Conservation (phyloP, 768 basidiomycete genomes). For the Tylopilus plumbeoviolaceoides region DNA sequence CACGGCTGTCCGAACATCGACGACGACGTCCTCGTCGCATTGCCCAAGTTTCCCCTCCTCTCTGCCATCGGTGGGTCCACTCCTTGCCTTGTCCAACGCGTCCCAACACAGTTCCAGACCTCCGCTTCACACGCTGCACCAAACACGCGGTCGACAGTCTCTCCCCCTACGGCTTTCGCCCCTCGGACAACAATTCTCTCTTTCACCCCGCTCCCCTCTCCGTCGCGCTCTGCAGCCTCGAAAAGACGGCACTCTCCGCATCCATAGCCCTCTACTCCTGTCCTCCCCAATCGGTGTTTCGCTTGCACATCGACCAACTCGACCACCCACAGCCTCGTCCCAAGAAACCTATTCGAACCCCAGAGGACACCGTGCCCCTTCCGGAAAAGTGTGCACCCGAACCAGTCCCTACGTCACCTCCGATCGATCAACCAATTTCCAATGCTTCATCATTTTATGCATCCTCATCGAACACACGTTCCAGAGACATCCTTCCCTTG, state of each 20-base stretch:
- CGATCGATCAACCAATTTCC: constrained; percentile 1
- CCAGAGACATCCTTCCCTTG: constrained; percentile 15
- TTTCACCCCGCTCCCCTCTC: constrained; percentile 43
- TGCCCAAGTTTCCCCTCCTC: constrained; percentile 53
- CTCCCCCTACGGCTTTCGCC: constrained; percentile 23
- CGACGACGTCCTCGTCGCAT: constrained; percentile 37
- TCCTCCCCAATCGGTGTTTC: constrained; percentile 24
- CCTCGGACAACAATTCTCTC: constrained; percentile 28
- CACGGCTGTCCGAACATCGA: constrained; percentile 50
- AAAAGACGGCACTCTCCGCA: constrained; percentile 15
- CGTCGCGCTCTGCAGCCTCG: constrained; percentile 32
- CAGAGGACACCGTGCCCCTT: constrained; percentile 13
- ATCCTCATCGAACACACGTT: neutral
- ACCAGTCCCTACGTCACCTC: neutral
- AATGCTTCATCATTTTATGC: constrained; percentile 20
- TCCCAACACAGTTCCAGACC: constrained; percentile 33
- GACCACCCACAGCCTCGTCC: neutral
- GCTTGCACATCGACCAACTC: constrained; percentile 19
- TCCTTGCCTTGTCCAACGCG: neutral
- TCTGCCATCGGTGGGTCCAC: constrained; percentile 52
- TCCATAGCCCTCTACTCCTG: constrained; percentile 27
- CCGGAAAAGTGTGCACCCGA: neutral
- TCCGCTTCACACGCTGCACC: constrained; percentile 46
- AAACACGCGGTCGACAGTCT: constrained; percentile 15
- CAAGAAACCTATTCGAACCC: no score